Base-by-base conservation (phyloP, 2,329 filamentous ascomycete species). In the Hawksworthiomyces lignivorus region DNA sequence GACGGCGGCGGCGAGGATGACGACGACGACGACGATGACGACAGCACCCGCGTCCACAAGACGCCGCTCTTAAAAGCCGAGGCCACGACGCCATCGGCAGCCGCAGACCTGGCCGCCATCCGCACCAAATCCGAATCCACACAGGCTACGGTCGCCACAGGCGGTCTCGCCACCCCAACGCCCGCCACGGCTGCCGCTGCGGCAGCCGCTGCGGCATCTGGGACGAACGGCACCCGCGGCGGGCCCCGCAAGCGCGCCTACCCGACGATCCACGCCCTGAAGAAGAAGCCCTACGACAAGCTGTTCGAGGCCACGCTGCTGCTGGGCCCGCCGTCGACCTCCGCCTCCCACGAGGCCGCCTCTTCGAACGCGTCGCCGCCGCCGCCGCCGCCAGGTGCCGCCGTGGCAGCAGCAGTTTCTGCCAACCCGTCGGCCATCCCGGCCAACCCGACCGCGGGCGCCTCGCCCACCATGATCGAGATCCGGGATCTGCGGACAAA, bases 291-390 rank as follows among this genome's bases (percentile, higher is more conserved):
- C 3, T 77, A 75, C 52, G 58, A 68, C 30, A 70, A 69, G 0
- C 56, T 72, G 5, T 78, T 78, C 43, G 62, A 72, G 36, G 75
- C 69, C 4, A 61, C 56, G 3, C 59, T 78, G 19, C 62, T 63
- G 47, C 67, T 71, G 53, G 67, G 69, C 29, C 57, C 61, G 4
- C 68, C 32, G 8, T 12, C 24, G 8, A 12, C 8, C 24, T 8
- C 8, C 24, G 24, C 24, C 8, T 8, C 8, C 24, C 8, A 26
- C 12, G 24, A 26, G 12, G 8, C 8, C 8, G 8, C 8, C 24
- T 12, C 8, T 12, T 8, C 12, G 8, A 12, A 12, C 5, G 67
- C 69, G 32, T 57, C 60, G 5, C 68, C 64, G 26, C 34, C 41
- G 17, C 8, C 29, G 15, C n/a, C 30, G 4, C n/a, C n/a, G n/a